Conservation (phyloP, 257 asterid genomes). For the Solanum corneliomulleri region DNA sequence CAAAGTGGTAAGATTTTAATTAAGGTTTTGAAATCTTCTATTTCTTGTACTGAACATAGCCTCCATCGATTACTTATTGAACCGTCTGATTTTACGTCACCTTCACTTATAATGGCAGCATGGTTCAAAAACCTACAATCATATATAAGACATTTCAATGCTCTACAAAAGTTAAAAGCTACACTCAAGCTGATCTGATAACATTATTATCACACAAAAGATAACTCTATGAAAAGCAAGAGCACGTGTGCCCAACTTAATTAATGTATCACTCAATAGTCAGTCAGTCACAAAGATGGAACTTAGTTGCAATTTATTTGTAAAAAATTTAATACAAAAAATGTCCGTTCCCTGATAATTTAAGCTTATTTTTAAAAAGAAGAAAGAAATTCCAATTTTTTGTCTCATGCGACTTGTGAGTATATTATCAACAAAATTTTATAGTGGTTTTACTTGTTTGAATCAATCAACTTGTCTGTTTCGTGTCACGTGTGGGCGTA, state of each 20-base stretch:
- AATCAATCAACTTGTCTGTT: too few species aligned
- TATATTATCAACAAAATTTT: too few species aligned
- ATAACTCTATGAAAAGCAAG: neutral
- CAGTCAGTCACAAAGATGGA: too few species aligned
- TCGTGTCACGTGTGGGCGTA: too few species aligned
- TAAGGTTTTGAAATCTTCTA: slow-evolving; percentile 7
- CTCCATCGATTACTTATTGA: neutral
- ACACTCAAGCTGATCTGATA: neutral
- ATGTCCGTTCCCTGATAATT: too few species aligned
- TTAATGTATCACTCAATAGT: too few species aligned
- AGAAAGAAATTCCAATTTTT: too few species aligned
- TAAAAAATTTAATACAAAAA: too few species aligned
- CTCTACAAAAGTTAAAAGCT: neutral
- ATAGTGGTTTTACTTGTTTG: too few species aligned
- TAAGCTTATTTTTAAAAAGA: too few species aligned
- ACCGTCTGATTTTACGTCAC: slow-evolving; percentile 1
- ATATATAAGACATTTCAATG: neutral
- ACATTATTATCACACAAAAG: neutral
- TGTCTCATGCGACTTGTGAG: too few species aligned
- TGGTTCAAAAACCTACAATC: slow-evolving; percentile 6
- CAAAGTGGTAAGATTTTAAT: slow-evolving; percentile 9
- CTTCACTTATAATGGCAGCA: slow-evolving; percentile 1
- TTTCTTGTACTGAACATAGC: slow-evolving; percentile 6
- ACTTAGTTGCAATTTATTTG: too few species aligned
- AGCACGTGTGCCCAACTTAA: neutral